A percentile compares a stretch with the other conserved stretches of the same genome.
Conservation (phyloP, 225 moss, liverwort and hornwort genomes). For the Marchantia paleacea region DNA sequence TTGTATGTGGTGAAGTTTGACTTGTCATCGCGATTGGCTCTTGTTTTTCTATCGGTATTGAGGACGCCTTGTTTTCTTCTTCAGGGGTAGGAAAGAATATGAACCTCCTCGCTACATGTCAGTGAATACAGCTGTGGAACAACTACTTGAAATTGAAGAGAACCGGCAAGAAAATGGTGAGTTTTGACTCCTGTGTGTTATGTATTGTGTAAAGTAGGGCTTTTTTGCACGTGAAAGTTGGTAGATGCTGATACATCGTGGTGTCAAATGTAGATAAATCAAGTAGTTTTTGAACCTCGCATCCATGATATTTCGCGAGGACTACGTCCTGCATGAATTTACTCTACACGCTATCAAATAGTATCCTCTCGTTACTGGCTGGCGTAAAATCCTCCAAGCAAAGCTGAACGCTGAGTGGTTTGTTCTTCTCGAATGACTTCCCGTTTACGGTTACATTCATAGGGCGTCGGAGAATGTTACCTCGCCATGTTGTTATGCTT, state of each 20-base stretch:
- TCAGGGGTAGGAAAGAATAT: constrained; percentile 85
- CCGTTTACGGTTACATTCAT: background rate
- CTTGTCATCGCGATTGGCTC: too few relatives aligned
- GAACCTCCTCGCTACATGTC: constrained; percentile 96
- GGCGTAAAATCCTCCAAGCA: background rate
- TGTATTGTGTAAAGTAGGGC: background rate
- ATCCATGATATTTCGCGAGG: too few relatives aligned
- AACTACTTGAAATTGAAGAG: constrained; percentile 88
- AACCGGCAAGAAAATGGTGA: constrained; percentile 63
- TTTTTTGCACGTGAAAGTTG: background rate
- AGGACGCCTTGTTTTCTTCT: constrained; percentile 1
- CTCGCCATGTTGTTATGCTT: background rate
- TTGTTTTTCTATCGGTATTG: too few relatives aligned
- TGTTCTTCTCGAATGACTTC: background rate
- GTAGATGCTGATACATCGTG: background rate
- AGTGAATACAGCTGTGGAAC: constrained; percentile 84
- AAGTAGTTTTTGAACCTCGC: too few relatives aligned
- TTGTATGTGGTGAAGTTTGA: too few relatives aligned
- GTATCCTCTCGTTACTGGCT: background rate
- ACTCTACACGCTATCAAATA: background rate
- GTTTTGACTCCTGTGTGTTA: background rate
- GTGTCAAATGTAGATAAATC: background rate
- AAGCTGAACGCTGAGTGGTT: background rate
- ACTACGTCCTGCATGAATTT: background rate
- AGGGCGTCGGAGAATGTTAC: background rate